Evolutionary conservation across 2,329 filamentous ascomycete species (phyloP).

Genomic region (Microthyrium microscopicum): DNA sequence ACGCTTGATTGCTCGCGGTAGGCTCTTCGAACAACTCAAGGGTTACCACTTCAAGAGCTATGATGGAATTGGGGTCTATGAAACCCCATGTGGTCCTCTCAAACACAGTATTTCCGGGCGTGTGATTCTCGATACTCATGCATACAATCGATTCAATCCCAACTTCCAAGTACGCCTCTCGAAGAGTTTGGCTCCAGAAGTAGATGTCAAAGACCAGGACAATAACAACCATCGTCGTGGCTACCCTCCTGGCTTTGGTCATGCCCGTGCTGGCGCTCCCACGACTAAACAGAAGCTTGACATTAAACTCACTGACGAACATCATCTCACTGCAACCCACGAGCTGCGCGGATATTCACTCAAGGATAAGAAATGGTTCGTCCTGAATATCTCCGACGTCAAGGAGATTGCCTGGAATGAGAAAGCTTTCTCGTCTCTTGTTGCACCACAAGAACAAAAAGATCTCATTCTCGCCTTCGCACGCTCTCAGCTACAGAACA

Average conservation of each 20-base stretch:
- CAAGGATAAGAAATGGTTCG: constrained; percentile 10
- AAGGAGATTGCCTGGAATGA: constrained; percentile 17
- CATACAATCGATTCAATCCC: constrained; percentile 14
- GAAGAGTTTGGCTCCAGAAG: background rate
- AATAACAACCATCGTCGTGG: background rate
- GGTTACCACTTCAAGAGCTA: constrained; percentile 35
- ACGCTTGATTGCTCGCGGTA: constrained; percentile 28
- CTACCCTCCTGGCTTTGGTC: background rate
- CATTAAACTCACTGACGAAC: constrained; percentile 8
- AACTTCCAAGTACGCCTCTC: constrained; percentile 4
- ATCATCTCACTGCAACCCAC: constrained; percentile 10
- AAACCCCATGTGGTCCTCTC: constrained; percentile 15
- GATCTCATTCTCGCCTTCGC: constrained; percentile 19
- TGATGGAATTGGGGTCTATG: constrained; percentile 27
- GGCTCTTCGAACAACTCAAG: constrained; percentile 27
- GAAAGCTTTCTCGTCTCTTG: constrained; percentile 16
- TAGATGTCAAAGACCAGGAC: background rate
- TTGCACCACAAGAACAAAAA: constrained; percentile 17
- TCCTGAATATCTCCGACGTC: constrained; percentile 10
- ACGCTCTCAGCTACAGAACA: constrained; percentile 14
- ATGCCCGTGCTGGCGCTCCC: background rate
- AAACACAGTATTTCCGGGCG: constrained; percentile 26
- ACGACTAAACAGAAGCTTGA: background rate
- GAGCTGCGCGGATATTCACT: constrained; percentile 11
- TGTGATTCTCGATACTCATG: constrained; percentile 35